A percentile compares a stretch with the other conserved stretches of the same genome.
These are phyloP conservation scores for Hansenula lynferdii DNA, from an alignment of 1,139 yeast species.

Conservation along the genomic window DNA sequence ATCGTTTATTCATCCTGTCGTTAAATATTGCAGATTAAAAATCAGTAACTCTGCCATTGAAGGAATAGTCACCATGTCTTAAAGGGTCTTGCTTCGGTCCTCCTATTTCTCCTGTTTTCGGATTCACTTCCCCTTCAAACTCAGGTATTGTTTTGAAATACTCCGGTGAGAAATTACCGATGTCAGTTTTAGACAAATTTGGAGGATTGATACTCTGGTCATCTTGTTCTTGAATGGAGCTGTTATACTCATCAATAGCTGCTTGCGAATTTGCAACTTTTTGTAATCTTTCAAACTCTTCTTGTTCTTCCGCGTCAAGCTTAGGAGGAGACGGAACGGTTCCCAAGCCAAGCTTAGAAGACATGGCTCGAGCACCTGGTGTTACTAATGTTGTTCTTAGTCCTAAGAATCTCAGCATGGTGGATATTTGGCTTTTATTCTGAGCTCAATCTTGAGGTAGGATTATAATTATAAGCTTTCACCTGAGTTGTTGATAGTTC, in stretches of 20 bases:
- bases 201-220: conserved; percentile 33
- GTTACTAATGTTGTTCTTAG: neutral
- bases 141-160: conserved; percentile 81
- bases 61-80: conserved; percentile 90
- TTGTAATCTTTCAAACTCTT: conserved; percentile 85
- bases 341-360: conserved; percentile 17
- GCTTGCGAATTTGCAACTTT: conserved; percentile 76
- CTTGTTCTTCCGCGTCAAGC: conserved; percentile 60
- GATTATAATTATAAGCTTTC: neutral
- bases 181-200: conserved; percentile 45
- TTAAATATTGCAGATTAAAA: conserved; percentile 40
- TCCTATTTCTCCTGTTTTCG: conserved; percentile 90
- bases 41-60: conserved; percentile 94
- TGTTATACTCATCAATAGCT: conserved; percentile 73
- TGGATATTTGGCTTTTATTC: neutral
- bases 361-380: conserved; percentile 10
- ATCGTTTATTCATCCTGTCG: no score
- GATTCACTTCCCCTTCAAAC: conserved; percentile 92
- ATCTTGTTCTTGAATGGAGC: conserved; percentile 34
- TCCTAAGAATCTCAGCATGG: conserved; percentile 1
- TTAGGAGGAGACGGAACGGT: conserved; percentile 83
- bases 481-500: neutral
- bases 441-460: no score
- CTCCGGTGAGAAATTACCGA: conserved; percentile 66
- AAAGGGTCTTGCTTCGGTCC: conserved; percentile 99